Evolutionary conservation across 1,284 basidiomycete genomes (phyloP), one percentile per base, ranked within the genome.

Genomic region (Pyrrhoderma noxium): DNA sequence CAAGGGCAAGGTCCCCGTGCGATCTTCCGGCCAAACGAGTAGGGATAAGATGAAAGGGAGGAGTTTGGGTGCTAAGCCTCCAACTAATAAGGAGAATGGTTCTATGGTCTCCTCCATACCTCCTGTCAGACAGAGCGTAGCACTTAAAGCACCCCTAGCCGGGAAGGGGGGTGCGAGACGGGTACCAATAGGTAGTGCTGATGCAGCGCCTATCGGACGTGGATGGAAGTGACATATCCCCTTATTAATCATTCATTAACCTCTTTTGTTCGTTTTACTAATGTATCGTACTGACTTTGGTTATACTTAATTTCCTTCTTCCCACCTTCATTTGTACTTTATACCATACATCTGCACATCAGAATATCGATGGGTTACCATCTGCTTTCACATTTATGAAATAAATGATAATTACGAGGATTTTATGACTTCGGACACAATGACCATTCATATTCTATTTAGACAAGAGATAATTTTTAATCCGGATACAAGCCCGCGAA

Each of bases 161-260:
- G 46, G 51, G 37, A 56, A 54, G 45, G 58, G 55, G 11, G 59
- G 58, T 35, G 56, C 59, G 11, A 45, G 59, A 21, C 47, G 59
- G 21, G 57, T 60, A n/a, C 59, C 58, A 21, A 53, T 59, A 40
- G 59, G 57, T 9, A 57, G 56, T 39, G 54, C 56, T 19, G 58
- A 56, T 45, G 59, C 57, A 8, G 56, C 56, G 37, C 55, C 55
- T 21, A 56, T 56, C 39, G 54, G 53, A 27, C 53, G 43, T 44
- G 53, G 53, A n/a, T 55, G 53, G 53, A 55, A 55, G 37, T 55
- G 23, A 50, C 2, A 41, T 2, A 27, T 4, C 13, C 25, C 37
- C 34, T 13, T 47, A 39, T 3, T 22, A 14, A 19, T 7, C 38
- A n/a, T 7, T 22, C 14, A 40, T 40, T 40, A 7, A 7, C n/a